Conservation (phyloP, 345 rosid genomes). For the Rubroshorea leprosula region DNA sequence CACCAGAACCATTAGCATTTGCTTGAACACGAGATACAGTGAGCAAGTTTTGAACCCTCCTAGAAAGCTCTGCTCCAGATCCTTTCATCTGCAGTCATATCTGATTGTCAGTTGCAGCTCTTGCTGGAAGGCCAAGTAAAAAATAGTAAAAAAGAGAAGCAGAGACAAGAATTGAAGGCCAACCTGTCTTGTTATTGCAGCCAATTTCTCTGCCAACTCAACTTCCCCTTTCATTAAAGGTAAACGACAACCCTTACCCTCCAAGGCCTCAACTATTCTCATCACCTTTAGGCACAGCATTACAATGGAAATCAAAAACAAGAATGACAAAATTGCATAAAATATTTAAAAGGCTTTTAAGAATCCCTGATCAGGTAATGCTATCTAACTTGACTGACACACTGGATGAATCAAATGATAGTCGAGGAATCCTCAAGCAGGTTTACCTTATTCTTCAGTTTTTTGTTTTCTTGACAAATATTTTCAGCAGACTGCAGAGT, state of each 20-base stretch:
- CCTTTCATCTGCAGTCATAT: slow-evolving; percentile 75
- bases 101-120: slow-evolving; percentile 18
- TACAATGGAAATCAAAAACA: slow-evolving; percentile 7
- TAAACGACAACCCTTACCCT: slow-evolving; percentile 78
- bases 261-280: slow-evolving; percentile 91
- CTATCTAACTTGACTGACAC: neutral
- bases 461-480: neutral
- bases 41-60: slow-evolving; percentile 86
- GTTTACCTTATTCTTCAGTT: neutral
- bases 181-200: slow-evolving; percentile 77
- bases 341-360: no score
- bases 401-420: no score
- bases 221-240: slow-evolving; percentile 87
- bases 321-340: neutral
- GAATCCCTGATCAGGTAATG: no score
- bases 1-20: slow-evolving; percentile 48
- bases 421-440: neutral
- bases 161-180: slow-evolving; percentile 15
- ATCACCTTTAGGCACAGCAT: slow-evolving; percentile 44
- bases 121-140: neutral
- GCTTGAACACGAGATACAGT: slow-evolving; percentile 70
- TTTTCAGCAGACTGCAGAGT: neutral
- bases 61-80: slow-evolving; percentile 89
- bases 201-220: slow-evolving; percentile 80
- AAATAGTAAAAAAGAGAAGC: slow-evolving; percentile 1